A percentile compares a stretch with the other conserved stretches of the same genome.
Evolutionary conservation across 805 yeast species (phyloP).

Genomic region (Candida alai): DNA sequence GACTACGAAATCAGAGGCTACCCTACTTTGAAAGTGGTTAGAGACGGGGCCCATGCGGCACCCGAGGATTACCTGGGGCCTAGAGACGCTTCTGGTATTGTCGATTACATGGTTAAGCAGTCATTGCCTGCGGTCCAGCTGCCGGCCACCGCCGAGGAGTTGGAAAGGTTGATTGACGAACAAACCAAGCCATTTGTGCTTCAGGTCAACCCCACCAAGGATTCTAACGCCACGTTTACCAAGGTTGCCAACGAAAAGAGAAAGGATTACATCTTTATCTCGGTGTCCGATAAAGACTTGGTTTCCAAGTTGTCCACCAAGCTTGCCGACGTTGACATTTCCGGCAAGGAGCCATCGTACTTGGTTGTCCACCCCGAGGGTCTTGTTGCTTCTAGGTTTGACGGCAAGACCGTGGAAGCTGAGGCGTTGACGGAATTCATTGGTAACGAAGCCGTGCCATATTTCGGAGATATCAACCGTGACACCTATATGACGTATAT

Average conservation of each 20-base stretch:
- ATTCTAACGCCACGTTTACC: slow-evolving; percentile 53
- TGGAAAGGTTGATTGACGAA: slow-evolving; percentile 47
- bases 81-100: slow-evolving; percentile 76
- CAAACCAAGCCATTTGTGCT: slow-evolving; percentile 54
- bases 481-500: slow-evolving; percentile 73
- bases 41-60: slow-evolving; percentile 44
- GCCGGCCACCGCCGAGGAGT: slow-evolving; percentile 42
- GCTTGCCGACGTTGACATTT: slow-evolving; percentile 22
- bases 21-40: slow-evolving; percentile 79
- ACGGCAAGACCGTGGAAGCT: slow-evolving; percentile 22
- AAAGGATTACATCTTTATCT: slow-evolving; percentile 58
- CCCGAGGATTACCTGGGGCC: slow-evolving; percentile 76
- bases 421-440: slow-evolving; percentile 46
- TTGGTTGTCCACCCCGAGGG: slow-evolving; percentile 46
- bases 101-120: slow-evolving; percentile 74
- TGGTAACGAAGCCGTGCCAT: slow-evolving; percentile 66
- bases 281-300: slow-evolving; percentile 35
- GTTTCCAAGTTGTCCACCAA: slow-evolving; percentile 37
- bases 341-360: slow-evolving; percentile 35
- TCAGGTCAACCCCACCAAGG: slow-evolving; percentile 37
- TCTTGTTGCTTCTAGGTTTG: slow-evolving; percentile 45
- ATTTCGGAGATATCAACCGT: slow-evolving; percentile 84
- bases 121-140: slow-evolving; percentile 63
- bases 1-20: slow-evolving; percentile 71
- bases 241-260: slow-evolving; percentile 60